phyloP scores from a whole-genome alignment of 2,329 filamentous ascomycete genomes.

The Colletotrichum costaricense region DNA sequence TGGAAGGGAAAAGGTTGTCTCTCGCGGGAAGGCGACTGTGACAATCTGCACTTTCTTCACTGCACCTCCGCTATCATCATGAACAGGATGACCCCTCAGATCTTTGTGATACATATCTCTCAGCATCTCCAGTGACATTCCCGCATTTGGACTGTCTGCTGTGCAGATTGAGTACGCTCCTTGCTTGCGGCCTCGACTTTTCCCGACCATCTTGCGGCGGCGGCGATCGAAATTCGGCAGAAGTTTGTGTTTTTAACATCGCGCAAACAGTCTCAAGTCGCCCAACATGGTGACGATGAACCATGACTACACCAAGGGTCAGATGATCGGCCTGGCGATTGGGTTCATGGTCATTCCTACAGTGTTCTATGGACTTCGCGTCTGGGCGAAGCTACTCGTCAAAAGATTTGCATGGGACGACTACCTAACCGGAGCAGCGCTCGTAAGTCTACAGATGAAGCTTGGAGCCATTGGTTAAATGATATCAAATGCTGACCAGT shows the following conservation, averaged over 20 bases:
- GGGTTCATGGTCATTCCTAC: conserved; percentile 31
- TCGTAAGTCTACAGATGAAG: background rate
- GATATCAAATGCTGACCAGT: background rate
- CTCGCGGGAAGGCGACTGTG: background rate
- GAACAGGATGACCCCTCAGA: background rate
- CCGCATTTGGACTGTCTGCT: background rate
- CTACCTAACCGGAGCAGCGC: conserved; percentile 28
- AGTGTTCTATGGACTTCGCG: conserved; percentile 23
- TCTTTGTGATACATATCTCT: background rate
- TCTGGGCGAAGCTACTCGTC: conserved; percentile 35
- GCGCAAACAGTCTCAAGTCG: background rate
- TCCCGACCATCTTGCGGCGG: background rate
- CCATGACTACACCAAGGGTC: conserved; percentile 30
- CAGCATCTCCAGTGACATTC: background rate
- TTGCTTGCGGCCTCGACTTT: background rate
- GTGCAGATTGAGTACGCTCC: background rate
- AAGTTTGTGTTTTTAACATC: background rate
- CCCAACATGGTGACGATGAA: conserved; percentile 20
- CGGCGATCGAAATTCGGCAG: background rate
- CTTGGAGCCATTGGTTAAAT: too few species aligned
- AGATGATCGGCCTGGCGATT: conserved; percentile 33
- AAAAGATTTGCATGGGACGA: conserved; percentile 32
- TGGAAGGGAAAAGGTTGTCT: background rate
- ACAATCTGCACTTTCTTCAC: background rate
- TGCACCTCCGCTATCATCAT: background rate